Percentiles rank a stretch among this genome's conserved stretches.
phyloP scores from a whole-genome alignment of 352 stramenopile species.

The Halophytophthora batemanensis region DNA sequence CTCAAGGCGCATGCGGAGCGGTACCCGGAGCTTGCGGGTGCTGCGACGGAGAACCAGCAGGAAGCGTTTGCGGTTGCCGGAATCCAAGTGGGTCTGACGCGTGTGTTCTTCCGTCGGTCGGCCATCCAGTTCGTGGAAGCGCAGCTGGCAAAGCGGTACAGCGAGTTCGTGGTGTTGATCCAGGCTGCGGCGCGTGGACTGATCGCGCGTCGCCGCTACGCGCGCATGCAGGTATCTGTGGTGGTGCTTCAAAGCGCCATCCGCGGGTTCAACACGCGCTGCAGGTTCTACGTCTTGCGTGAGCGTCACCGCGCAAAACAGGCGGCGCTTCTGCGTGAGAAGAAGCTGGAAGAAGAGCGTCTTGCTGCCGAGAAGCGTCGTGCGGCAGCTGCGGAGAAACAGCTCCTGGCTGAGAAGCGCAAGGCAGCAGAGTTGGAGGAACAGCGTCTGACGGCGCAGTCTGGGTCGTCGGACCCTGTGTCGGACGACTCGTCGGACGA shows the following conservation, averaged over 20 bases:
- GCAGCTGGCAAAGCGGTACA: conserved; percentile 82
- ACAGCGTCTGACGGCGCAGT: conserved; percentile 57
- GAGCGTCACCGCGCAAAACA: conserved; percentile 46
- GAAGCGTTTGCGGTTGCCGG: conserved; percentile 42
- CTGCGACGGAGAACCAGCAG: conserved; percentile 37
- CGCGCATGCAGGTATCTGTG: conserved; percentile 39
- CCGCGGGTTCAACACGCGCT: conserved; percentile 65
- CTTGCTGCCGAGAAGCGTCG: conserved; percentile 24
- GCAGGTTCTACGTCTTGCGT: conserved; percentile 48
- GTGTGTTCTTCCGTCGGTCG: conserved; percentile 81
- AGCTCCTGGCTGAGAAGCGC: conserved; percentile 40
- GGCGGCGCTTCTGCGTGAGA: conserved; percentile 33
- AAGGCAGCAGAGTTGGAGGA: conserved; percentile 51
- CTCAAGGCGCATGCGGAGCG: conserved; percentile 64
- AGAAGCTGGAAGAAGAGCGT: conserved; percentile 35
- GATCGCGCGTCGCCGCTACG: conserved; percentile 46
- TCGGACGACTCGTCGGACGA: conserved; percentile 76
- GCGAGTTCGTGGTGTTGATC: conserved; percentile 85
- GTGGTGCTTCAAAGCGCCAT: conserved; percentile 56
- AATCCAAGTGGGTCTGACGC: conserved; percentile 78
- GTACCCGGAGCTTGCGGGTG: conserved; percentile 49
- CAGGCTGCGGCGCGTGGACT: conserved; percentile 66
- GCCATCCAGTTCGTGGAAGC: conserved; percentile 86
- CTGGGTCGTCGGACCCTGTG: conserved; percentile 59
- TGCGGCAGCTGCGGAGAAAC: conserved; percentile 9